Evolutionary conservation across 2,329 filamentous ascomycete species (phyloP).

Genomic region (Xylaria arbuscula): DNA sequence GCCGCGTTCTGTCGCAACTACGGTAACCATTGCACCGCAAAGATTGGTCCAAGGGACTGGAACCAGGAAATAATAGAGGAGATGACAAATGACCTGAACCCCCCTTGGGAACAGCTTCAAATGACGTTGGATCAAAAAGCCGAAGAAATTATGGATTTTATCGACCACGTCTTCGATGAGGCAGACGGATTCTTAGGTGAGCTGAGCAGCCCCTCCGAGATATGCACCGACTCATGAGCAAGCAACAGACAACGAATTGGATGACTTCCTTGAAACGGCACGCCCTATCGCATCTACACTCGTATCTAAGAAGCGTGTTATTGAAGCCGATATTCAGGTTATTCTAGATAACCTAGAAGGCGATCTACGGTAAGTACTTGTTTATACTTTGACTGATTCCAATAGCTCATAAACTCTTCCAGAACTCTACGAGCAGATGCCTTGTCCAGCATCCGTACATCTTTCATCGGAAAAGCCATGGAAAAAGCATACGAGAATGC

Average conservation of each 20-base stretch:
- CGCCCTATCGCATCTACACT: constrained; percentile 46
- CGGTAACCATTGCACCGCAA: constrained; percentile 51
- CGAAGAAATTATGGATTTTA: constrained; percentile 8
- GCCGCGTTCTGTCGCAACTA: constrained; percentile 57
- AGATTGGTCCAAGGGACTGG: constrained; percentile 53
- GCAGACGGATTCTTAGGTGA: constrained; percentile 29
- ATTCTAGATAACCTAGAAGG: constrained; percentile 44
- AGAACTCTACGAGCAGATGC: constrained; percentile 52
- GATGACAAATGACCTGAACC: constrained; percentile 52
- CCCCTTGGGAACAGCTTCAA: constrained; percentile 50
- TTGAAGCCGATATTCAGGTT: constrained; percentile 43
- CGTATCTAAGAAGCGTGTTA: constrained; percentile 44
- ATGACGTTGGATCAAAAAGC: constrained; percentile 29
- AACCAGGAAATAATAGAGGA: constrained; percentile 56
- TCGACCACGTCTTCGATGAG: constrained; percentile 38
- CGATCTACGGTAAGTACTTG: constrained; percentile 25
- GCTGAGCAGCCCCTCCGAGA: neutral
- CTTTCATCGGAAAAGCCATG: constrained; percentile 54
- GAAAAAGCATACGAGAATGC: constrained; percentile 50
- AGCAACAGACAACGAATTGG: constrained; percentile 22
- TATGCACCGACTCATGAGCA: constrained; percentile 3
- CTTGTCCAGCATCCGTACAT: constrained; percentile 53
- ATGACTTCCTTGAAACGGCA: constrained; percentile 6
- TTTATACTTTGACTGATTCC: constrained; percentile 19
- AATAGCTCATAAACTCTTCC: constrained; percentile 7